Evolutionary conservation across 495 filamentous ascomycete species (phyloP), one percentile per base, ranked within the genome.

Genomic region (Barbatosphaeria neglecta): DNA sequence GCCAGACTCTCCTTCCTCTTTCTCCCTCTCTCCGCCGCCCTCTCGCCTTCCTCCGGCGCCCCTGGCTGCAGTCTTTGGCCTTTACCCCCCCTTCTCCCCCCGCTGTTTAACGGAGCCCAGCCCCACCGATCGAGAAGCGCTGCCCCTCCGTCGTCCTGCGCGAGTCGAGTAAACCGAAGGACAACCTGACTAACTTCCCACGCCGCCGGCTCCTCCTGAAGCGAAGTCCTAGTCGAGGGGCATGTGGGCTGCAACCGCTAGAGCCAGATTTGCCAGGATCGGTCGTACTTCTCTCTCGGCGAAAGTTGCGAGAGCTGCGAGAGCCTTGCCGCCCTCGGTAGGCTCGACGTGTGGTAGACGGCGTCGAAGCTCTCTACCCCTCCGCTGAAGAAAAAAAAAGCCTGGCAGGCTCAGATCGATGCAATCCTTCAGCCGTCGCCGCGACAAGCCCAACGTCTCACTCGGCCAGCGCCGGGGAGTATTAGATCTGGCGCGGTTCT

Each of bases 401-500:
- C 47, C 46, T 49, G 50, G 55, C 43, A 49, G 52, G 55, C 48
- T 50, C 55, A 57, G 46, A 57, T 64, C 68, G 65, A 76, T 78
- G 75, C 69, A 65, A 65, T 62, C 59, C 51, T 61, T 60, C 64
- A 67, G 57, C 52, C 56, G 60, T 54, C 57, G 53, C 49, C 44
- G 59, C 61, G 66, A 72, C 54, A 56, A 64, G 57, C 67, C 60
- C 53, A 60, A 64, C 50, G 60, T 61, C 56, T 69, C 74, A 56
- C 72, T 79, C 64, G 77, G 76, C 65, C 71, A 75, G 53, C 76
- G 74, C 68, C 76, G 76, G 72, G 74, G 70, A 44, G 66, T 71
- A 65, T 68, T 70, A 60, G 78, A 82, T 64, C 75, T 80, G 62
- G 76, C 81, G 62, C 74, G 75, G 66, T 77, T 81, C 59, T 69